These are phyloP conservation scores for Beauveria bassiana DNA, from an alignment of 2,329 filamentous ascomycete genomes.

Conservation along the genomic window DNA sequence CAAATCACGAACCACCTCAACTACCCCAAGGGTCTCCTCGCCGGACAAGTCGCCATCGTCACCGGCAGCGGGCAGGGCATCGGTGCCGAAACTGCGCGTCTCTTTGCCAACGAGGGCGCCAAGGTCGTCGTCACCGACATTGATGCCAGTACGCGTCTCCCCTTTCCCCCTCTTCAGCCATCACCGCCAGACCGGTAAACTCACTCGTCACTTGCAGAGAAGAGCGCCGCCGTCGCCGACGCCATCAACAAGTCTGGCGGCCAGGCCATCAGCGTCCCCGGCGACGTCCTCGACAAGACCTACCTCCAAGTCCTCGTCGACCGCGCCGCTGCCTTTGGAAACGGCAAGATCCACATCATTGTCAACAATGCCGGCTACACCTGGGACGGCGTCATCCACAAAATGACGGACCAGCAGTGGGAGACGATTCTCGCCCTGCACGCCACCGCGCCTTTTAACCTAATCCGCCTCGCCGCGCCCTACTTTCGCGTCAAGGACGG, in stretches of 20 bases:
- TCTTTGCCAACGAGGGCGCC: slow-evolving; percentile 84
- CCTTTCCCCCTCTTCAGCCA: no score
- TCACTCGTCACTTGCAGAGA: slow-evolving; percentile 39
- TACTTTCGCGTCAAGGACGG: slow-evolving; percentile 85
- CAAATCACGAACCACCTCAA: slow-evolving; percentile 76
- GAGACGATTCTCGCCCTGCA: slow-evolving; percentile 79
- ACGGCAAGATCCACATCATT: slow-evolving; percentile 83
- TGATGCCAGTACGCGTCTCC: slow-evolving; percentile 51
- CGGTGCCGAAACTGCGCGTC: slow-evolving; percentile 70
- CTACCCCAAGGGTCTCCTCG: slow-evolving; percentile 71
- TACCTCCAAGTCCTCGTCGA: slow-evolving; percentile 68
- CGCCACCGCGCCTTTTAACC: slow-evolving; percentile 77
- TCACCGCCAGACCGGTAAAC: neutral
- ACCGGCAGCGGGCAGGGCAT: slow-evolving; percentile 84
- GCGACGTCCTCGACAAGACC: slow-evolving; percentile 64
- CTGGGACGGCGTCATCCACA: slow-evolving; percentile 89
- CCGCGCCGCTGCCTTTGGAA: slow-evolving; percentile 70
- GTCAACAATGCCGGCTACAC: slow-evolving; percentile 91
- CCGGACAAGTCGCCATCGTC: slow-evolving; percentile 77
- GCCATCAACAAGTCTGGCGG: slow-evolving; percentile 60
- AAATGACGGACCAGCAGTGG: slow-evolving; percentile 89
- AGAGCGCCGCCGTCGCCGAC: slow-evolving; percentile 60
- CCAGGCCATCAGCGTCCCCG: slow-evolving; percentile 63
- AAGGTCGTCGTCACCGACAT: slow-evolving; percentile 81
- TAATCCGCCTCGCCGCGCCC: slow-evolving; percentile 70